Base-by-base conservation (phyloP, 2,329 filamentous ascomycete species). In the Fusarium pseudoanthophilum region DNA sequence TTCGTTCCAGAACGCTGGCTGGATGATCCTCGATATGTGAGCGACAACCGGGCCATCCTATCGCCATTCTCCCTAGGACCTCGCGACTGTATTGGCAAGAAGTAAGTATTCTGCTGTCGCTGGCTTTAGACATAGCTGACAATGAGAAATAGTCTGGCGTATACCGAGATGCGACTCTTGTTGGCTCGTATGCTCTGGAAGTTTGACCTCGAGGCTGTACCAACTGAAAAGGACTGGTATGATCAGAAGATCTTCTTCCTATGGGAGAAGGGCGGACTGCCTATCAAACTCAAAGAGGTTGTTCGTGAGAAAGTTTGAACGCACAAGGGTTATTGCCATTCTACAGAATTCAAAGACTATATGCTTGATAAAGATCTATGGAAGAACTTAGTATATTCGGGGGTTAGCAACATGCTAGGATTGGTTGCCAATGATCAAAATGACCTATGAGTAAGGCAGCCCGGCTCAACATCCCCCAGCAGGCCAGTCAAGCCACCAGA, bases 1-100 rank as follows among this genome's bases (percentile, higher is more conserved):
- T 67, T 67, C 5, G n/a, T 53, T 2, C 65, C 65, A 2, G 65
- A 67, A 15, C 63, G 65, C 1, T 67, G 65, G 65, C 5, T 67
- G 4, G 46, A 37, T 16, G 55, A 67, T 28, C 53, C 53, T 4
- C 18, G 15, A 8, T 67, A 67, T n/a, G 36, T 46, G 1, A 67
- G 14, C 6, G 65, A 67, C 15, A 36, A 16, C 7, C 26, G 21
- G 11, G 34, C 46, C 4, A 57, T 67, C 0, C 4, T 67, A 0
- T 30, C 51, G 2, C 65, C 65, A 1, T 67, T 67, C 3, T 67
- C 65, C 3, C 37, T 51, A 7, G 65, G 65, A 5, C 46, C 65
- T 0, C 46, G 65, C 18, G 65, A 67, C 3, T 67, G 65, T 16
- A 32, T 67, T 7, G 65, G 65, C 11, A 67, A 67, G 7, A 67